These are phyloP conservation scores for Penicillium sp. DNA, from an alignment of 2,329 filamentous ascomycete genomes.

Conservation along the genomic window DNA sequence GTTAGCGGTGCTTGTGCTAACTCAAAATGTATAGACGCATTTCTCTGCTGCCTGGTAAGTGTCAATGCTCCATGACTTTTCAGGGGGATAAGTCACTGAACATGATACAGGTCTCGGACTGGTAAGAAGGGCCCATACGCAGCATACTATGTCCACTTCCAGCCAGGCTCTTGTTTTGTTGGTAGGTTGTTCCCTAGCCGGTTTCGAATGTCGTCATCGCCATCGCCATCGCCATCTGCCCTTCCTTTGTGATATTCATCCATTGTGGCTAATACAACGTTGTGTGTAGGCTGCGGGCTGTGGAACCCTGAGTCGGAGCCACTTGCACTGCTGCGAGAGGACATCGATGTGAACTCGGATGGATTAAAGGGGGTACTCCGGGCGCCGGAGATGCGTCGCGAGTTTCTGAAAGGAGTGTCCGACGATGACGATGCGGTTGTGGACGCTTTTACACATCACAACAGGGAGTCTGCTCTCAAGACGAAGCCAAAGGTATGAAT, in stretches of 20 bases:
- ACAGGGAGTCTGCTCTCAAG: conserved; percentile 74
- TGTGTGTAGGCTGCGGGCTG: conserved; percentile 64
- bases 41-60: conserved; percentile 76
- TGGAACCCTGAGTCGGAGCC: conserved; percentile 72
- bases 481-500: conserved; percentile 73
- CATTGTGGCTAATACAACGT: conserved; percentile 6
- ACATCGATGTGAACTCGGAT: conserved; percentile 70
- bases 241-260: not conserved
- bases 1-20: conserved; percentile 22
- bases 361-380: conserved; percentile 67
- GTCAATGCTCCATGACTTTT: conserved; percentile 1
- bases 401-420: conserved; percentile 60
- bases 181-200: conserved; percentile 52
- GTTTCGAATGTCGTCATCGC: not conserved
- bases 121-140: conserved; percentile 85
- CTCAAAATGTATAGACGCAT: conserved; percentile 56
- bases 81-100: conserved; percentile 19
- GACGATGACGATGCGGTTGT: conserved; percentile 61
- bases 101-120: conserved; percentile 64
- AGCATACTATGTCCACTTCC: conserved; percentile 81
- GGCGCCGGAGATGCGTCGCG: conserved; percentile 58
- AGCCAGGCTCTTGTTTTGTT: conserved; percentile 69
- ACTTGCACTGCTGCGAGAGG: conserved; percentile 66
- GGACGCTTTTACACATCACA: conserved; percentile 67
- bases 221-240: not conserved